phyloP scores from a whole-genome alignment of 2,329 filamentous ascomycete species.

The Fusarium armeniacum region DNA sequence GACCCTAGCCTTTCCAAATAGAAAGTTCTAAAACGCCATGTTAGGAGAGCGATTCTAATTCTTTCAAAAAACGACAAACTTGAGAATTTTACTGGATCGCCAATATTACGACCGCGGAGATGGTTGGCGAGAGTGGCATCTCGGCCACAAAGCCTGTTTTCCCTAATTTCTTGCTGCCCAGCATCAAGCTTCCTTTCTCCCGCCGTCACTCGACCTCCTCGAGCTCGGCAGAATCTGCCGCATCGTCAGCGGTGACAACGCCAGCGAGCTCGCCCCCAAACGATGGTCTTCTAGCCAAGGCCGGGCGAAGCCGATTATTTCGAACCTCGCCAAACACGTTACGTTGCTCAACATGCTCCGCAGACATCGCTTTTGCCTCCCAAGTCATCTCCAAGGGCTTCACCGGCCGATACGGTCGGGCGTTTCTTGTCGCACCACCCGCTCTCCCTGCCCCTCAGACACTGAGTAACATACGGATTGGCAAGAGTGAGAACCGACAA shows the following conservation, averaged over 20 bases:
- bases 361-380: slow-evolving; percentile 71
- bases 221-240: slow-evolving; percentile 48
- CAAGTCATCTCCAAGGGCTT: slow-evolving; percentile 77
- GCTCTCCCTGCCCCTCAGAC: slow-evolving; percentile 47
- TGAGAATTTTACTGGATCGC: slow-evolving; percentile 9
- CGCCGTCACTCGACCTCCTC: slow-evolving; percentile 59
- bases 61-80: slow-evolving; percentile 14
- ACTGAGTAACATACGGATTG: slow-evolving; percentile 69
- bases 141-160: slow-evolving; percentile 62
- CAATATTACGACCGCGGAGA: slow-evolving; percentile 32
- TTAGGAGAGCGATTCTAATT: slow-evolving; percentile 10
- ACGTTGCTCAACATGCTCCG: slow-evolving; percentile 70
- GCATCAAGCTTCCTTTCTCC: slow-evolving; percentile 63
- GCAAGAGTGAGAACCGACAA: slow-evolving; percentile 67
- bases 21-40: slow-evolving; percentile 35
- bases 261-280: slow-evolving; percentile 49
- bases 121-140: slow-evolving; percentile 57
- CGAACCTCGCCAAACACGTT: slow-evolving; percentile 67
- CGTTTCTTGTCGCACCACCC: slow-evolving; percentile 68
- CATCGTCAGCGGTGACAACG: slow-evolving; percentile 50
- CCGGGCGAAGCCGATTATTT: slow-evolving; percentile 52
- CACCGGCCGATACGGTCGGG: slow-evolving; percentile 74
- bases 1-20: slow-evolving; percentile 26
- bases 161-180: slow-evolving; percentile 66
- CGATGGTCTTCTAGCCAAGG: slow-evolving; percentile 33